Evolutionary conservation across 345 rosid genomes (phyloP).

Genomic region (Gynandropsis gynandra): DNA sequence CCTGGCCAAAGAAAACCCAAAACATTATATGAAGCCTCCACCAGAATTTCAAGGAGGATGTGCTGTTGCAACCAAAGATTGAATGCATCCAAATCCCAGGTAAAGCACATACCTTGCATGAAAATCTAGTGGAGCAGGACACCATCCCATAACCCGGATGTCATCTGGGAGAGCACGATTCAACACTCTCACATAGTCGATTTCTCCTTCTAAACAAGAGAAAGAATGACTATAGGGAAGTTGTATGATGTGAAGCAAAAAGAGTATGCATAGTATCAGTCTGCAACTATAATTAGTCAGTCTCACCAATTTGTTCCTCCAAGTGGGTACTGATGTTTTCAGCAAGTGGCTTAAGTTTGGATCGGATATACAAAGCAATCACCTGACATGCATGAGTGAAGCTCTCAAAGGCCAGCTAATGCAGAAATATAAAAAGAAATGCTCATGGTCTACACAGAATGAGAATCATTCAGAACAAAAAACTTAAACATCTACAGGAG

Average conservation of each 20-base stretch:
- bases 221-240: conserved; percentile 10
- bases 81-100: conserved; percentile 1
- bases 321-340: conserved; percentile 19
- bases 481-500: not conserved
- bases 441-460: too few relatives aligned
- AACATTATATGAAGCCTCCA: conserved; percentile 4
- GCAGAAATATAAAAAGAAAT: conserved; percentile 7
- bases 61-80: not conserved
- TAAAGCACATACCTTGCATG: conserved; percentile 65
- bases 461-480: too few relatives aligned
- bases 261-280: conserved; percentile 11
- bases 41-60: conserved; percentile 3
- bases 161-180: conserved; percentile 89
- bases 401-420: conserved; percentile 5
- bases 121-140: conserved; percentile 75
- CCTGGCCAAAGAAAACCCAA: conserved; percentile 37
- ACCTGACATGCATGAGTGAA: conserved; percentile 41
- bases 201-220: conserved; percentile 49
- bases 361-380: conserved; percentile 66
- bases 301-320: conserved; percentile 37
- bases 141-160: conserved; percentile 85
- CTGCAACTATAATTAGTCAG: conserved; percentile 23
- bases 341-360: conserved; percentile 44
- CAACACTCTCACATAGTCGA: conserved; percentile 79
- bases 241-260: conserved; percentile 4